Evolutionary conservation across 352 stramenopile species (phyloP).

Genomic region (Globisporangium nagaii): DNA sequence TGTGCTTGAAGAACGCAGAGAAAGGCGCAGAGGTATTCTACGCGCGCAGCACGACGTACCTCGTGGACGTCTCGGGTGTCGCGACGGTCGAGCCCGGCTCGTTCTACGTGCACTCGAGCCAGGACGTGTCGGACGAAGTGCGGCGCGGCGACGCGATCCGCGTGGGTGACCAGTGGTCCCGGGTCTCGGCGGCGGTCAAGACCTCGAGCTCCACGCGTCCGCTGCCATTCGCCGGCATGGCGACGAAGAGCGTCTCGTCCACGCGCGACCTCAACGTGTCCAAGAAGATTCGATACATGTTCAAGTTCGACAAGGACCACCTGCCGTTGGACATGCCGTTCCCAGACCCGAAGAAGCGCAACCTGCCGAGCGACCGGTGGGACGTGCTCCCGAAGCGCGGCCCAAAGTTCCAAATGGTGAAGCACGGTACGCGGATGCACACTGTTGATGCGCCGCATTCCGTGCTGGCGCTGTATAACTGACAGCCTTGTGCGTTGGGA

Average conservation of each 20-base stretch:
- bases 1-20: conserved; percentile 82
- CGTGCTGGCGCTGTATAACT: no score
- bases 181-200: conserved; percentile 73
- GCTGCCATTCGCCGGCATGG: conserved; percentile 59
- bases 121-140: conserved; percentile 66
- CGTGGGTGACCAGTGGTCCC: conserved; percentile 78
- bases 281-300: conserved; percentile 82
- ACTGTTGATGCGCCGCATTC: no score
- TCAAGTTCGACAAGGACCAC: conserved; percentile 83
- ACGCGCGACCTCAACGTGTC: conserved; percentile 73
- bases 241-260: conserved; percentile 75
- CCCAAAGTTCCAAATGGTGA: conserved; percentile 72
- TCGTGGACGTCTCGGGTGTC: conserved; percentile 70
- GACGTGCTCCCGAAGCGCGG: conserved; percentile 64
- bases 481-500: no score
- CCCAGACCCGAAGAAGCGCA: conserved; percentile 60
- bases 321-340: conserved; percentile 75
- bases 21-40: conserved; percentile 79
- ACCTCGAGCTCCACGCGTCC: conserved; percentile 62
- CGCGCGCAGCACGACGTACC: conserved; percentile 49
- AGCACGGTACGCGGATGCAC: conserved; percentile 64
- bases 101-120: conserved; percentile 55
- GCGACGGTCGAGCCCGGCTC: conserved; percentile 69
- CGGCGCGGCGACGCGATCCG: conserved; percentile 68
- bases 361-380: conserved; percentile 61